These are phyloP conservation scores for Naegleria lovaniensis DNA, from an alignment of 208 protist genomes.

Conservation along the genomic window DNA sequence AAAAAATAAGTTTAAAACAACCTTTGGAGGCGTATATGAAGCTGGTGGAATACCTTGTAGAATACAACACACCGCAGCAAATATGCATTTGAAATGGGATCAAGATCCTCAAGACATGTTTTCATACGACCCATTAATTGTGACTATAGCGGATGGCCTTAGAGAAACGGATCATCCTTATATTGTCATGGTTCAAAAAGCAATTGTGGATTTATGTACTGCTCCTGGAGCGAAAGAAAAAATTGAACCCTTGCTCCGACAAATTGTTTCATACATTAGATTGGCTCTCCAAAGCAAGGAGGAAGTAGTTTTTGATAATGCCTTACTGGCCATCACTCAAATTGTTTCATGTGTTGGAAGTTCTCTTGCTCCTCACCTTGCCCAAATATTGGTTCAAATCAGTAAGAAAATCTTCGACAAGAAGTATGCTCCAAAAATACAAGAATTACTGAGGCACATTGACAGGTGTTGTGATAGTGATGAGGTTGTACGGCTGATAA, in stretches of 20 bases:
- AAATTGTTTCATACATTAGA: not conserved
- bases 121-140: not conserved
- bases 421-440: not conserved
- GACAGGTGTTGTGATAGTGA: not conserved
- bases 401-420: not conserved
- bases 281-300: not conserved
- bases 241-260: not conserved
- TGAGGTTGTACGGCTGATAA: not conserved
- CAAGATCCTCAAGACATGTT: not conserved
- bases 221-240: not conserved
- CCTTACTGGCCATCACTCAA: not conserved
- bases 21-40: not conserved
- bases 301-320: not conserved
- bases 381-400: not conserved
- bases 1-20: constrained; percentile 1
- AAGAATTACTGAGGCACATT: not conserved
- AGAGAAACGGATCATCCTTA: not conserved
- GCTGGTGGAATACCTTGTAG: not conserved
- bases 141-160: not conserved
- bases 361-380: not conserved
- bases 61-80: not conserved
- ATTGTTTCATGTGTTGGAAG: not conserved
- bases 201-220: not conserved
- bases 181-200: not conserved
- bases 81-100: not conserved